Base-by-base conservation (phyloP, 2,329 filamentous ascomycete genomes). In the Fusarium sp. region DNA sequence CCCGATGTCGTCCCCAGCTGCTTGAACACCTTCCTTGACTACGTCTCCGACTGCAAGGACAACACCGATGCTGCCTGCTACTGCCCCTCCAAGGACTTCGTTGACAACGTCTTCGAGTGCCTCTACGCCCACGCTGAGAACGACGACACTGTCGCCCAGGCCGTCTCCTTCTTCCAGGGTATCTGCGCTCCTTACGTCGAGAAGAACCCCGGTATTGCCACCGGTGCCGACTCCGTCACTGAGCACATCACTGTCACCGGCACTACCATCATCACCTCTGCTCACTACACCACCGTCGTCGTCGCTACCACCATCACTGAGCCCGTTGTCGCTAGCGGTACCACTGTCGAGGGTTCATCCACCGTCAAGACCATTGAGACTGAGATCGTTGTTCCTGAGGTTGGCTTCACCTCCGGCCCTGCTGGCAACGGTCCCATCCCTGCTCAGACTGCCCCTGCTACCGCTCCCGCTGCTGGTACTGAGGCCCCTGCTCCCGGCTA, bases 11-110 rank as follows among this genome's bases (percentile, higher is more conserved):
- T 98, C 54, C 95, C 95, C 71, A 90, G 90, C 79, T 98, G 95
- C 86, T 85, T 98, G 84, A 96, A 95, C 89, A 97, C 94, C 78
- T 98, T 94, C 93, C 84, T 97, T 78, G 88, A 89, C 80, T 83
- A 87, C 68, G 88, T 92, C 55, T 68, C 78, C 56, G 85, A 88
- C 79, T 98, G 95, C 89, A 87, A 87, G 77, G 91, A 93, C 84
- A 97, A 97, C 90, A 91, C 92, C 46, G 94, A 97, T 79, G 84
- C 87, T 66, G 83, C 84, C 74, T 98, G 95, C 90, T 97, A 93
- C 91, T 98, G 95, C 90, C 92, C 93, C 75, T 88, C 92, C 79
- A 81, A 87, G 68, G 84, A 89, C 61, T 95, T 96, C 83, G 93
- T 94, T 79, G 86, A 90, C 81, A 91, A 91, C 79, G 90, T 98